phyloP scores from a whole-genome alignment of 768 basidiomycete species.

The Naganishia onofrii region DNA sequence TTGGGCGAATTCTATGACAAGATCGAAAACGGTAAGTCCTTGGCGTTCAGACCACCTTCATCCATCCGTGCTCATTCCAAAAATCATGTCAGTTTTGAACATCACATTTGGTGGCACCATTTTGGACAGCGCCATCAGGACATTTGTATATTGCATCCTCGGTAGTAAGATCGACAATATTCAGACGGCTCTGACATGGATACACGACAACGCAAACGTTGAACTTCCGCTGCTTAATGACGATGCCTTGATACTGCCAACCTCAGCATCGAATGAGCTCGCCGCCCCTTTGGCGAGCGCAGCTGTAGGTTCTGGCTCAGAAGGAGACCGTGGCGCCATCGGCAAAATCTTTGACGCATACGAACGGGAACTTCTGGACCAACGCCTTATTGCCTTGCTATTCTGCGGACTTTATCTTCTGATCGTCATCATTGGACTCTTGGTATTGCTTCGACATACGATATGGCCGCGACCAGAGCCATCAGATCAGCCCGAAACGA shows the following conservation, averaged over 20 bases:
- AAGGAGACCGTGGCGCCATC: constrained; percentile 60
- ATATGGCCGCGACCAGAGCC: neutral
- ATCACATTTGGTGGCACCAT: constrained; percentile 79
- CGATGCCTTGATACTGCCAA: constrained; percentile 72
- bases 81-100: constrained; percentile 39
- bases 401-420: constrained; percentile 80
- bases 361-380: constrained; percentile 68
- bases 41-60: neutral
- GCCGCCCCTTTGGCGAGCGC: constrained; percentile 70
- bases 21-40: constrained; percentile 67
- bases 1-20: constrained; percentile 82
- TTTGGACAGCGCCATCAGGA: constrained; percentile 74
- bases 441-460: constrained; percentile 16
- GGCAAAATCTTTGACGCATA: constrained; percentile 72
- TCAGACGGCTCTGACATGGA: constrained; percentile 83
- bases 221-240: constrained; percentile 75
- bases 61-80: neutral
- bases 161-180: constrained; percentile 86
- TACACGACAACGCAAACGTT: constrained; percentile 80
- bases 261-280: constrained; percentile 67
- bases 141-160: constrained; percentile 83
- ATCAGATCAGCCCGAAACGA: neutral
- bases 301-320: constrained; percentile 63
- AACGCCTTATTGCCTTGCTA: constrained; percentile 76
- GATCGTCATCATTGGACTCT: constrained; percentile 57